phyloP scores from a whole-genome alignment of 1,284 basidiomycete genomes.

The Lignosus rhinocerotis region DNA sequence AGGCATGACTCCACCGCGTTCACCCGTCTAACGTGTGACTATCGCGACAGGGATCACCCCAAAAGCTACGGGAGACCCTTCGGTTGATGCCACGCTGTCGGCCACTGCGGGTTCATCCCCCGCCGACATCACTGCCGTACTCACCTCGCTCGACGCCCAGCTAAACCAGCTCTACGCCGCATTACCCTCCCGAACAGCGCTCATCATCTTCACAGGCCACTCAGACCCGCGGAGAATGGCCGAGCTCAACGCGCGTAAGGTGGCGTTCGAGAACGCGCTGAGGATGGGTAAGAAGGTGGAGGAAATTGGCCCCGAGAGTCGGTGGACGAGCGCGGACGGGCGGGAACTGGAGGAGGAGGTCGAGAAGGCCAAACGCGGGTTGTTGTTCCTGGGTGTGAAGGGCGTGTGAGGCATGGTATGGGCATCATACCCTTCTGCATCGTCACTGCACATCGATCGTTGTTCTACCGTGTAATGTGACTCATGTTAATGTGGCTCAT shows the following conservation, averaged over 20 bases:
- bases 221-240: conserved; percentile 82
- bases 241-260: conserved; percentile 64
- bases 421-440: too few relatives aligned
- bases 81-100: conserved; percentile 29
- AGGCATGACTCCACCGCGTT: conserved; percentile 25
- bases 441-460: too few relatives aligned
- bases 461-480: too few relatives aligned
- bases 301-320: conserved; percentile 44
- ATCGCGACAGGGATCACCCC: conserved; percentile 55
- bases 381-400: conserved; percentile 83
- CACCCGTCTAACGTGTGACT: neutral
- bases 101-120: conserved; percentile 14
- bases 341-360: conserved; percentile 78
- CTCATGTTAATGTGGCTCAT: too few relatives aligned
- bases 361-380: conserved; percentile 74
- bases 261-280: conserved; percentile 71
- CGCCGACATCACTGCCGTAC: conserved; percentile 36
- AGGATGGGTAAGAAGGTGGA: conserved; percentile 54
- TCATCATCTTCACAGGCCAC: conserved; percentile 86
- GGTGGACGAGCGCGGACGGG: conserved; percentile 79
- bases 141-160: conserved; percentile 57
- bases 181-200: conserved; percentile 76
- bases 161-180: conserved; percentile 63
- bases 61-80: conserved; percentile 42
- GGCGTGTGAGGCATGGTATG: neutral